These are phyloP conservation scores for Capsicum chinense DNA, from an alignment of 257 asterid genomes.

Conservation along the genomic window DNA sequence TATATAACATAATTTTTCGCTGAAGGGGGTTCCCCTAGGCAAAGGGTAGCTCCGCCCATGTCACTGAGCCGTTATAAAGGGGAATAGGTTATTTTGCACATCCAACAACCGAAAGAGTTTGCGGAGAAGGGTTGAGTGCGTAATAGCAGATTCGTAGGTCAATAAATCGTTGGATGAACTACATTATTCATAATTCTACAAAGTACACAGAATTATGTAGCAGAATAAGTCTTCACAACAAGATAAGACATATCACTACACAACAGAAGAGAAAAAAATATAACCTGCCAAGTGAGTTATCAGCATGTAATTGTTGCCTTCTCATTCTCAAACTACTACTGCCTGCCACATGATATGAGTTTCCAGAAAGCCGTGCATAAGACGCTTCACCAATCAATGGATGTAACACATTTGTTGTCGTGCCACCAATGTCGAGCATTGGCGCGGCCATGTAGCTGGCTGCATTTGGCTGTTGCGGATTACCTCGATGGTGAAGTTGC, in stretches of 20 bases:
- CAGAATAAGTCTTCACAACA: constrained; percentile 42
- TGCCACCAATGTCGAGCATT: constrained; percentile 30
- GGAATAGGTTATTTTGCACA: no score
- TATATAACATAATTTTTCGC: no score
- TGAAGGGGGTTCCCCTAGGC: no score
- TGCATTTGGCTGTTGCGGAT: not conserved
- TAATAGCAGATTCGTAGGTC: no score
- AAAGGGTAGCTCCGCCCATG: no score
- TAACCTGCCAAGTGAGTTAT: constrained; percentile 60
- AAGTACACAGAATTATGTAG: not conserved
- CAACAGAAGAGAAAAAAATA: constrained; percentile 65
- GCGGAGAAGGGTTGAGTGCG: no score
- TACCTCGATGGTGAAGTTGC: constrained; percentile 30
- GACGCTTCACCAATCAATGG: constrained; percentile 67
- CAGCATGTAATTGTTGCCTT: constrained; percentile 52
- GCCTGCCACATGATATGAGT: constrained; percentile 45
- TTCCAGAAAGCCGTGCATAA: constrained; percentile 52
- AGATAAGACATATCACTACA: constrained; percentile 56
- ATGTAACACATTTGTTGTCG: constrained; percentile 27
- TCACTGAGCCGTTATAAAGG: no score
- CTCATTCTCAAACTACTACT: constrained; percentile 54
- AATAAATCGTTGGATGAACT: no score
- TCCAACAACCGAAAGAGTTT: no score
- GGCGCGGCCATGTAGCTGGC: constrained; percentile 35
- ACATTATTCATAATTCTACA: not conserved